Base-by-base conservation (phyloP, 805 yeast species). In the Ogataea nitratoaversa region DNA sequence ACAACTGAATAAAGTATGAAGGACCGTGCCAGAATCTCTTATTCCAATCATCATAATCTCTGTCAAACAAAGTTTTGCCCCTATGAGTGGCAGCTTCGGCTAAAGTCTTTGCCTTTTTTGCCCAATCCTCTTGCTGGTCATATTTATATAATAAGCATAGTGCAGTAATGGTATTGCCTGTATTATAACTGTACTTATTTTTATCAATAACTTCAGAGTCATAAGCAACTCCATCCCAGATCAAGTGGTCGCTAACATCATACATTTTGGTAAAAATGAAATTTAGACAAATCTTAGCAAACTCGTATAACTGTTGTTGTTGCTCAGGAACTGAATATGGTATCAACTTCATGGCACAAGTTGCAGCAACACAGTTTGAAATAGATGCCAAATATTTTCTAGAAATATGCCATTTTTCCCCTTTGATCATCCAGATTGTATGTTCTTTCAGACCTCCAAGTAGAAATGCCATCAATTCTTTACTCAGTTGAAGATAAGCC, bases 371-470 rank as follows among this genome's bases (percentile, higher is more conserved):
- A 23, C 82, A 78, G 3, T 84, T 82, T 24, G 86, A 77, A 49
- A 84, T 79, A 12, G 87, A 70, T 52, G 81, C 77, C 53, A 80
- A 67, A 47, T 80, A 82, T 24, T 70, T 61, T 57, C 78, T 76
- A 38, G 67, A 67, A 18, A 79, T 62, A 54, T 82, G 87, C 88
- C 89, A 82, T 44, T 71, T 62, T 47, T 82, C 70, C 11, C 88
- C 89, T 38, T 63, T 63, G 41, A 65, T 59, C 44, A 78, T 73
- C 76, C 77, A 76, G 34, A 63, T 54, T 22, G 67, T 59, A 45
- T 71, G 68, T 42, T 64, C 59, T 46, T 77, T 73, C 74, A 80
- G 73, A 19, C 87, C 87, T n/a, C 82, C 79, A 80, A 81, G 77
- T 45, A 82, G 60, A 52, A 80, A 80, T 35, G 78, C 55, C 42